phyloP scores from a whole-genome alignment of 192 early-diverging fungal genomes.

The Helicostylum pulchrum region DNA sequence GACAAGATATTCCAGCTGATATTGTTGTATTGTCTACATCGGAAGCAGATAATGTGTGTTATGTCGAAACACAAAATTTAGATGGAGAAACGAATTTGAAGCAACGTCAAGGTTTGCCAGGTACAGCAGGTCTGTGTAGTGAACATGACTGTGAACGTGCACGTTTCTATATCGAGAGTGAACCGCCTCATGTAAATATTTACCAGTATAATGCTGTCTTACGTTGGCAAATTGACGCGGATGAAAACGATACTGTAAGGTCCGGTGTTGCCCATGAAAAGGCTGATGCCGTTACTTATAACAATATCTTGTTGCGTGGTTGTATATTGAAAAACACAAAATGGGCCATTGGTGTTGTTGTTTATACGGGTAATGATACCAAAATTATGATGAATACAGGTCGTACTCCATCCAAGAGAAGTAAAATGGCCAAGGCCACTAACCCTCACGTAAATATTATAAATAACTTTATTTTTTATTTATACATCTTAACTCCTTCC shows the following conservation, averaged over 20 bases:
- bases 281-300: constrained; percentile 65
- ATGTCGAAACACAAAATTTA: constrained; percentile 97
- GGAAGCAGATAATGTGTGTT: constrained; percentile 81
- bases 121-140: constrained; percentile 55
- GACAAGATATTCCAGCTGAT: constrained; percentile 91
- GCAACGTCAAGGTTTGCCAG: constrained; percentile 64
- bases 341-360: constrained; percentile 81
- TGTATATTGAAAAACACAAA: constrained; percentile 90
- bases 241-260: constrained; percentile 8
- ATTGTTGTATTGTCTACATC: constrained; percentile 81
- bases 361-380: constrained; percentile 92
- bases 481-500: neutral
- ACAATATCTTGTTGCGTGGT: constrained; percentile 85
- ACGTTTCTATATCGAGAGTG: constrained; percentile 73
- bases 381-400: constrained; percentile 97
- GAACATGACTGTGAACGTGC: constrained; percentile 58
- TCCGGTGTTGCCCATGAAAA: constrained; percentile 47
- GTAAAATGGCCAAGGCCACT: constrained; percentile 85
- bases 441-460: constrained; percentile 71
- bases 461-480: constrained; percentile 14
- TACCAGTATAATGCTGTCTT: constrained; percentile 84
- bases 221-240: constrained; percentile 39
- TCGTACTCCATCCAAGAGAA: constrained; percentile 87
- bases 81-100: constrained; percentile 99
- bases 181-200: constrained; percentile 84